Evolutionary conservation across 179 eudicot genomes (phyloP).

Genomic region (Beta corolliflora): DNA sequence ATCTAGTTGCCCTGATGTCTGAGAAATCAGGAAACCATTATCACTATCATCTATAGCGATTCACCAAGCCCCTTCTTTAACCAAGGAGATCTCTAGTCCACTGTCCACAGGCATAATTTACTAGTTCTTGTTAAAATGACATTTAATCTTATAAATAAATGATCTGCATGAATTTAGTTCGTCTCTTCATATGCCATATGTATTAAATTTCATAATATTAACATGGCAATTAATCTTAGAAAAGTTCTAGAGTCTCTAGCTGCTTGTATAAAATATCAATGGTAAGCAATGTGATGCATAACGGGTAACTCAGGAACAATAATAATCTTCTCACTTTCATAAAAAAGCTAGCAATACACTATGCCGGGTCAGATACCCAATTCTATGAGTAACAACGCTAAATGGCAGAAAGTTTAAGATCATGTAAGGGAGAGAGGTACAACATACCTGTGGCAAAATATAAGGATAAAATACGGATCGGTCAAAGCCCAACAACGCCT

Average conservation of each 20-base stretch:
- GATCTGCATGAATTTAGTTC: neutral
- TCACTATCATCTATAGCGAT: neutral
- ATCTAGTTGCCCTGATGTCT: neutral
- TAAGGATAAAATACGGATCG: slow-evolving; percentile 54
- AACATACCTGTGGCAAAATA: slow-evolving; percentile 59
- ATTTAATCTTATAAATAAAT: neutral
- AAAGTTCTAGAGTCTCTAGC: neutral
- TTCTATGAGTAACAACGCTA: neutral
- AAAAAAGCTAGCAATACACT: neutral
- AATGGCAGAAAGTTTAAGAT: neutral
- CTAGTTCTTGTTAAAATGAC: too few species aligned
- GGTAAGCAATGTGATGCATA: neutral
- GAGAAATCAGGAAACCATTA: neutral
- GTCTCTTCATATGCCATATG: neutral
- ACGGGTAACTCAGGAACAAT: neutral
- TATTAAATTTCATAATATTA: neutral
- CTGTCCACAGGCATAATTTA: neutral
- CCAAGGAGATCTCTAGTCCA: neutral
- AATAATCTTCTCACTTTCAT: neutral
- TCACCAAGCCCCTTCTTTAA: neutral
- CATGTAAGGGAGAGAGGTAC: neutral
- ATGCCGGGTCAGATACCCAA: neutral
- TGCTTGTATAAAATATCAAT: neutral
- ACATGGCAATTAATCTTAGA: neutral
- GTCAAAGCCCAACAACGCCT: slow-evolving; percentile 58